These are phyloP conservation scores for Sextonia rubra DNA, from an alignment of 164 flowering plant species.

Conservation along the genomic window DNA sequence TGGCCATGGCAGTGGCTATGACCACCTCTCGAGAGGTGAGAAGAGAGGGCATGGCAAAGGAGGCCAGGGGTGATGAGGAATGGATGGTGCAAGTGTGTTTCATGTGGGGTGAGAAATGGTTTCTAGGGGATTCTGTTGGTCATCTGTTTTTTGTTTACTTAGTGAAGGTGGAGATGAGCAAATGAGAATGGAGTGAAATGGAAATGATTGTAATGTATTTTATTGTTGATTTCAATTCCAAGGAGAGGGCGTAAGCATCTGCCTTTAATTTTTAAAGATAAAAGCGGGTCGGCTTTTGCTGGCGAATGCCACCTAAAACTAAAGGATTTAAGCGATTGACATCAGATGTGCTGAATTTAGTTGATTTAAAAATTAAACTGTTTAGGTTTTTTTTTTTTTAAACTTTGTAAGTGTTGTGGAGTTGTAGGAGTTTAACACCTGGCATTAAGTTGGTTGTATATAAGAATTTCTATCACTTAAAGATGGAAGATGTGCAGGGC, in stretches of 20 bases:
- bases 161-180: neutral
- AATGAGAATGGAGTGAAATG: neutral
- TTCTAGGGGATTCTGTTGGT: neutral
- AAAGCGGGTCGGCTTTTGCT: neutral
- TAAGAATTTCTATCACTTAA: too few relatives aligned
- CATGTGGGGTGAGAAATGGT: neutral
- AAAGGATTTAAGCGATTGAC: neutral
- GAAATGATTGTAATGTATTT: neutral
- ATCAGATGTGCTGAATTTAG: neutral
- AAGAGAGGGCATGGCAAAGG: constrained; percentile 42
- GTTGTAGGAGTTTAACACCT: too few relatives aligned
- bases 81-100: neutral
- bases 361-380: too few relatives aligned
- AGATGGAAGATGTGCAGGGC: too few relatives aligned
- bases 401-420: too few relatives aligned
- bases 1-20: constrained; percentile 73
- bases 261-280: neutral
- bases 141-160: neutral
- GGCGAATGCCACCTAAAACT: too few relatives aligned
- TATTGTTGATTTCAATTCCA: neutral
- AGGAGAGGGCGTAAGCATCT: neutral
- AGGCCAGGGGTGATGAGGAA: neutral
- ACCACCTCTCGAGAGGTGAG: constrained; percentile 49
- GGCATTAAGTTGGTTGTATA: too few relatives aligned
- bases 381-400: too few relatives aligned